Conservation (phyloP, 2,329 filamentous ascomycete species). For the Cytospora schulzeri region DNA sequence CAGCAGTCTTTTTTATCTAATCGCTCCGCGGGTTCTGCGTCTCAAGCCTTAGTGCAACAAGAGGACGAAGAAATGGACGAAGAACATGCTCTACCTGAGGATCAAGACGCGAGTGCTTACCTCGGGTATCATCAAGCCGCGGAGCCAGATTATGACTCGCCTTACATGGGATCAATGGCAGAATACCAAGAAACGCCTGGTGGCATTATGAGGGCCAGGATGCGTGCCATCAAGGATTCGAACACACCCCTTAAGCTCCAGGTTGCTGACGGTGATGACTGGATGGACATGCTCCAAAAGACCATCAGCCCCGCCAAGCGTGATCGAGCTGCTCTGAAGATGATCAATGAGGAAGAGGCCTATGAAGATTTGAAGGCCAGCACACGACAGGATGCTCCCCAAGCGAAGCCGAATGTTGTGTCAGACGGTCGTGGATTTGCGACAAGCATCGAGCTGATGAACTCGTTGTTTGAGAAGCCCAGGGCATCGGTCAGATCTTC, state of each 20-base stretch:
- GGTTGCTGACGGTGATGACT: conserved; percentile 75
- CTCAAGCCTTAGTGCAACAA: conserved; percentile 60
- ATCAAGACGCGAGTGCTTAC: conserved; percentile 76
- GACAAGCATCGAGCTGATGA: conserved; percentile 94
- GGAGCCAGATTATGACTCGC: conserved; percentile 65
- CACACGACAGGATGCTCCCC: conserved; percentile 35
- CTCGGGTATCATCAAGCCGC: conserved; percentile 72
- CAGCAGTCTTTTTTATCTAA: conserved; percentile 87
- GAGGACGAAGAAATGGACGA: conserved; percentile 71
- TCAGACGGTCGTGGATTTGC: conserved; percentile 68
- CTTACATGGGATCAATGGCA: conserved; percentile 50
- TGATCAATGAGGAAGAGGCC: conserved; percentile 61
- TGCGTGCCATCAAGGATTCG: conserved; percentile 64
- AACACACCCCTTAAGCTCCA: conserved; percentile 61
- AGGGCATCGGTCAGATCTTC: conserved; percentile 57
- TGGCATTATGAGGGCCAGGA: conserved; percentile 63
- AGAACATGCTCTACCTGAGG: conserved; percentile 75
- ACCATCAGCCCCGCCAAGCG: conserved; percentile 94
- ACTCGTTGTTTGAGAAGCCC: conserved; percentile 81
- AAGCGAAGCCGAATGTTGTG: conserved; percentile 39
- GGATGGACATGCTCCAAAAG: conserved; percentile 90
- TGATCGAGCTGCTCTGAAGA: conserved; percentile 73
- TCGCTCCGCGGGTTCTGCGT: conserved; percentile 82
- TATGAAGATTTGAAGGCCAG: conserved; percentile 46
- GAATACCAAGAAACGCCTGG: conserved; percentile 57